phyloP scores from a whole-genome alignment of 1,284 basidiomycete species.

The Ceratobasidium sp. region DNA sequence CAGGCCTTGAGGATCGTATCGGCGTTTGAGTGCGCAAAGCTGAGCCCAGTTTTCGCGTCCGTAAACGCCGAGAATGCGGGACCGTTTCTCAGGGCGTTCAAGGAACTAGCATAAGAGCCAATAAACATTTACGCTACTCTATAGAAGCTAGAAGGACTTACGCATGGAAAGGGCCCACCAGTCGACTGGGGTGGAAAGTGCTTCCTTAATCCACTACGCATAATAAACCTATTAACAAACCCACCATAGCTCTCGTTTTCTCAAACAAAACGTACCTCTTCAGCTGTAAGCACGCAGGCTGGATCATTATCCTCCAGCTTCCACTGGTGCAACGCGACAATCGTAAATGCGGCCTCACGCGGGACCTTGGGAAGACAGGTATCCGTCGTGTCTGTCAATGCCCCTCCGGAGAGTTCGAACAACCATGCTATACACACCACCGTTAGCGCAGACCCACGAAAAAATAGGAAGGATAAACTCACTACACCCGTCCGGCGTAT shows the following conservation, averaged over 20 bases:
- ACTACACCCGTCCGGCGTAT: conserved; percentile 90
- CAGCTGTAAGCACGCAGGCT: conserved; percentile 81
- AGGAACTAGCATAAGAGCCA: conserved; percentile 72
- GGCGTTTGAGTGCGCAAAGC: conserved; percentile 75
- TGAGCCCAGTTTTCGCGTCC: conserved; percentile 74
- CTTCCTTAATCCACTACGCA: conserved; percentile 83
- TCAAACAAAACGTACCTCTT: conserved; percentile 69
- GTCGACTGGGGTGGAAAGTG: conserved; percentile 75
- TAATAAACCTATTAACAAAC: too few relatives aligned
- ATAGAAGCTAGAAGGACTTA: conserved; percentile 60
- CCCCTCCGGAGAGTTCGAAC: conserved; percentile 89
- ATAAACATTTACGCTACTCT: conserved; percentile 44
- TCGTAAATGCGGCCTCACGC: conserved; percentile 84
- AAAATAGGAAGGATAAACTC: conserved; percentile 57
- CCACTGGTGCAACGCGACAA: conserved; percentile 94
- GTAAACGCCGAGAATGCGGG: conserved; percentile 47
- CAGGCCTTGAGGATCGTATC: conserved; percentile 80
- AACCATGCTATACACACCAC: conserved; percentile 76
- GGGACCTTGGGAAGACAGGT: conserved; percentile 80
- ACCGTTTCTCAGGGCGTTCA: conserved; percentile 71
- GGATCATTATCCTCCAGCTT: conserved; percentile 84
- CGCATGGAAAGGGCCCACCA: conserved; percentile 86
- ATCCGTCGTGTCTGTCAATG: conserved; percentile 79
- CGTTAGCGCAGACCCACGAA: conserved; percentile 22
- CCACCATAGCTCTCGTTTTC: too few relatives aligned